These are phyloP conservation scores for Hyphodiscus hymeniophilus DNA, from an alignment of 495 filamentous ascomycete genomes.

Conservation along the genomic window DNA sequence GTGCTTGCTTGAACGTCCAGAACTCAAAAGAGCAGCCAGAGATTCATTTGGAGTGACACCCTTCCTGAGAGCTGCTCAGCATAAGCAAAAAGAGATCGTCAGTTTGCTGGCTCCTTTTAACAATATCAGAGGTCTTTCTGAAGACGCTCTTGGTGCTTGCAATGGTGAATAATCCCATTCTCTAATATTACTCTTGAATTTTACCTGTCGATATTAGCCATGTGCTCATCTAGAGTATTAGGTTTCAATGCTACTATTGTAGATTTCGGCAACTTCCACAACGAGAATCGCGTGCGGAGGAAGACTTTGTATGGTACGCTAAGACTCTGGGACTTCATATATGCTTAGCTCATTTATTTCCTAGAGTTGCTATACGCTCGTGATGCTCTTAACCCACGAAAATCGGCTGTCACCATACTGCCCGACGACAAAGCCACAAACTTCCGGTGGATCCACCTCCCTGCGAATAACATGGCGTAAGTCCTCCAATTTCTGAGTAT, in stretches of 20 bases:
- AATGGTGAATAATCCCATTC: too few species aligned
- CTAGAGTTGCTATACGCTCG: conserved; percentile 50
- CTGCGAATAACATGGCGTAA: conserved; percentile 53
- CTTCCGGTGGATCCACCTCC: conserved; percentile 65
- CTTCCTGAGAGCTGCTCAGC: conserved; percentile 51
- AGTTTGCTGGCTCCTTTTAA: conserved; percentile 47
- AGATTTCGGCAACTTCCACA: conserved; percentile 60
- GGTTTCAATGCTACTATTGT: conserved; percentile 61
- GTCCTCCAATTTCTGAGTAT: too few species aligned
- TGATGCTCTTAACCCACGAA: conserved; percentile 44
- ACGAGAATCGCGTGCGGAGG: conserved; percentile 49
- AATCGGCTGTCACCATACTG: conserved; percentile 43
- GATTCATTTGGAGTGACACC: conserved; percentile 57
- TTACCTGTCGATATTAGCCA: too few species aligned
- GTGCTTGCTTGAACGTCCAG: conserved; percentile 38
- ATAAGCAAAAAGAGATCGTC: conserved; percentile 48
- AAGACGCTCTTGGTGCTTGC: conserved; percentile 47
- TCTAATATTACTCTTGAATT: too few species aligned
- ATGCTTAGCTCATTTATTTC: too few species aligned
- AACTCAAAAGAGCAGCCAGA: conserved; percentile 38
- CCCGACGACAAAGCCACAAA: conserved; percentile 46
- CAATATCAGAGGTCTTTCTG: conserved; percentile 40
- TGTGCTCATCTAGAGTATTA: too few species aligned
- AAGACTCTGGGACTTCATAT: too few species aligned
- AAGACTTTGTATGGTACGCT: conserved; percentile 41